Evolutionary conservation across 768 basidiomycete genomes (phyloP).

Genomic region (Tubosaeta sp.): DNA sequence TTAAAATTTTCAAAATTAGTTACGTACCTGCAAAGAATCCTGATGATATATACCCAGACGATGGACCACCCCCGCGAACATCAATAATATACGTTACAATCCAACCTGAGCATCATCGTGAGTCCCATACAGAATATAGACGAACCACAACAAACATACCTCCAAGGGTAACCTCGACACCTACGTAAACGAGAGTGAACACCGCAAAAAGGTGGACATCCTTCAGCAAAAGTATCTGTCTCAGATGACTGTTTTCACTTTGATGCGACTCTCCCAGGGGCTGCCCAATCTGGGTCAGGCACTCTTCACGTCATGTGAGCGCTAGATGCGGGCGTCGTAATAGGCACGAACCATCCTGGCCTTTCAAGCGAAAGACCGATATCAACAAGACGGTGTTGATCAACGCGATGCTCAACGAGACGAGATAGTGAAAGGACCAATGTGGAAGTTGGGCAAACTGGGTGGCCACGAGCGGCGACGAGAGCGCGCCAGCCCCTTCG

Average conservation of each 20-base stretch:
- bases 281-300: slow-evolving; percentile 51
- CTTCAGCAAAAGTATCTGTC: slow-evolving; percentile 48
- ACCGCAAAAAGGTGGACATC: slow-evolving; percentile 60
- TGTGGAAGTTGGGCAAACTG: slow-evolving; percentile 62
- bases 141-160: slow-evolving; percentile 21
- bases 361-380: slow-evolving; percentile 61
- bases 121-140: not conserved
- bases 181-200: slow-evolving; percentile 65
- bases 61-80: slow-evolving; percentile 41
- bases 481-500: slow-evolving; percentile 61
- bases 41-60: slow-evolving; percentile 48
- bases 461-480: slow-evolving; percentile 73
- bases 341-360: slow-evolving; percentile 54
- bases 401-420: slow-evolving; percentile 62
- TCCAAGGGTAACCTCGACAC: slow-evolving; percentile 54
- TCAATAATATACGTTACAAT: slow-evolving; percentile 58
- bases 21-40: slow-evolving; percentile 52
- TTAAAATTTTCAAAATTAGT: not conserved
- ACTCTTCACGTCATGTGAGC: slow-evolving; percentile 37
- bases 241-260: slow-evolving; percentile 36
- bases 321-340: not conserved
- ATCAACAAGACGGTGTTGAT: slow-evolving; percentile 50
- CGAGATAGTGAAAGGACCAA: slow-evolving; percentile 80
- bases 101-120: slow-evolving; percentile 45
- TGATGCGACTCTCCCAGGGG: slow-evolving; percentile 33